Evolutionary conservation across 2,329 filamentous ascomycete genomes (phyloP).

Genomic region (Hymenoscyphus scutula): DNA sequence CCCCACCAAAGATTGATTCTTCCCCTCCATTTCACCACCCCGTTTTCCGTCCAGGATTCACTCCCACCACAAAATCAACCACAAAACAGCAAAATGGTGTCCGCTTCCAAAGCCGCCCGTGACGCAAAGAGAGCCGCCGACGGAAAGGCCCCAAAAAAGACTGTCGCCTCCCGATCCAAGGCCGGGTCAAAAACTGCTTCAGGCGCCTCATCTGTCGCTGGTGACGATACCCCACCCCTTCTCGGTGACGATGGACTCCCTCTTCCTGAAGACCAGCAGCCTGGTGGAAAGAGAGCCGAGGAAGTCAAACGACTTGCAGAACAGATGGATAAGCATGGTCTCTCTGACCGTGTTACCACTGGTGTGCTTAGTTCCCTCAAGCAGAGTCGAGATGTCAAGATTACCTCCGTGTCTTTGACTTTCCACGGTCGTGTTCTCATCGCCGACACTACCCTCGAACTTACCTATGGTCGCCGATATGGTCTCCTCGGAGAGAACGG

Average conservation of each 20-base stretch:
- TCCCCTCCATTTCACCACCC: constrained; percentile 14
- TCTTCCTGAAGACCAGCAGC: constrained; percentile 56
- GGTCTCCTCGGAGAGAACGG: constrained; percentile 98
- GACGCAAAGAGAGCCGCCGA: constrained; percentile 69
- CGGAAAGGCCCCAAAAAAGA: constrained; percentile 76
- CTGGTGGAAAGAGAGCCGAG: constrained; percentile 70
- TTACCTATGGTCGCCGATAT: constrained; percentile 90
- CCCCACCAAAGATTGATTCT: constrained; percentile 19
- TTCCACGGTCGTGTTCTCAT: constrained; percentile 98
- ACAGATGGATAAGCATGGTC: constrained; percentile 93
- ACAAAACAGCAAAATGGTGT: constrained; percentile 54
- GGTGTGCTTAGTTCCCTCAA: constrained; percentile 86
- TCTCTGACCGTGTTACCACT: constrained; percentile 97
- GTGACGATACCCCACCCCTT: constrained; percentile 61
- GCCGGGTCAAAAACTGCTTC: constrained; percentile 65
- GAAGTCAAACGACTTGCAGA: constrained; percentile 83
- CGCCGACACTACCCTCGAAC: constrained; percentile 88
- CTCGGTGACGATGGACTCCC: constrained; percentile 61
- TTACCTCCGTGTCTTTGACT: constrained; percentile 86
- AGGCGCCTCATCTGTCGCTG: constrained; percentile 64
- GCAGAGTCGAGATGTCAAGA: constrained; percentile 92
- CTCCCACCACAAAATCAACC: constrained; percentile 17
- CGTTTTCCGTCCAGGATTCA: constrained; percentile 8
- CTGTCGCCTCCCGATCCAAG: constrained; percentile 63
- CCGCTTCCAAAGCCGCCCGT: constrained; percentile 69